Conservation (phyloP, 2,329 filamentous ascomycete species). For the Corynespora cassiicola region DNA sequence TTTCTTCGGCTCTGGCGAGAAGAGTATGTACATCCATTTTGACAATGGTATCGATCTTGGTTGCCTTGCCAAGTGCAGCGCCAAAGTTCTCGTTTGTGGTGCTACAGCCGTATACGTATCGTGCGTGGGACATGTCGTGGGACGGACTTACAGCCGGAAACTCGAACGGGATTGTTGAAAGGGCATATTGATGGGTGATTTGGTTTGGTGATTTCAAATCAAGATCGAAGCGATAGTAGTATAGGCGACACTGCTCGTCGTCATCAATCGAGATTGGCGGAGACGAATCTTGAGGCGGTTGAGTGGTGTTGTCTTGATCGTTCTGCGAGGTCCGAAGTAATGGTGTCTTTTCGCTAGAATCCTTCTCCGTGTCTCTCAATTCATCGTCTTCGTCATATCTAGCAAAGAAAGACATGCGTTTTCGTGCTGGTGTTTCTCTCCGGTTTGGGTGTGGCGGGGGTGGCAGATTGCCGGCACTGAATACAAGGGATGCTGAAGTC, state of each 20-base stretch:
- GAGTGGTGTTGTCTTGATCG: slow-evolving; percentile 5
- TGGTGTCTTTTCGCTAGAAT: slow-evolving; percentile 34
- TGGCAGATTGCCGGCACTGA: slow-evolving; percentile 67
- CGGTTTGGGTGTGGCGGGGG: slow-evolving; percentile 51
- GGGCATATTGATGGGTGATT: slow-evolving; percentile 69
- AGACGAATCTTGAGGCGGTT: slow-evolving; percentile 14
- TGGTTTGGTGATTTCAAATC: slow-evolving; percentile 31
- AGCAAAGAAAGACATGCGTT: slow-evolving; percentile 55
- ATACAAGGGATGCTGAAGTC: slow-evolving; percentile 70
- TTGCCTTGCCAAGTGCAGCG: slow-evolving; percentile 66
- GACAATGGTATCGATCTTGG: slow-evolving; percentile 70
- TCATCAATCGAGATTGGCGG: slow-evolving; percentile 50
- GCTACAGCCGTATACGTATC: slow-evolving; percentile 73
- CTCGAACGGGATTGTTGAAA: slow-evolving; percentile 71
- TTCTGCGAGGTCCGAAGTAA: slow-evolving; percentile 12
- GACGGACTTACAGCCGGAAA: slow-evolving; percentile 67
- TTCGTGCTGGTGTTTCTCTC: slow-evolving; percentile 16
- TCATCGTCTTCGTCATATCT: slow-evolving; percentile 48
- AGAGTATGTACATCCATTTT: slow-evolving; percentile 65
- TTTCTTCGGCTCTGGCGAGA: slow-evolving; percentile 58
- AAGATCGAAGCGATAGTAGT: slow-evolving; percentile 70
- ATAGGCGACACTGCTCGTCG: slow-evolving; percentile 71
- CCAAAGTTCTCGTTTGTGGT: slow-evolving; percentile 64
- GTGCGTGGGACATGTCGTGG: slow-evolving; percentile 62
- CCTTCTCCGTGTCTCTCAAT: slow-evolving; percentile 31